Evolutionary conservation across 495 filamentous ascomycete genomes (phyloP).

Genomic region (Xylaria scruposa): DNA sequence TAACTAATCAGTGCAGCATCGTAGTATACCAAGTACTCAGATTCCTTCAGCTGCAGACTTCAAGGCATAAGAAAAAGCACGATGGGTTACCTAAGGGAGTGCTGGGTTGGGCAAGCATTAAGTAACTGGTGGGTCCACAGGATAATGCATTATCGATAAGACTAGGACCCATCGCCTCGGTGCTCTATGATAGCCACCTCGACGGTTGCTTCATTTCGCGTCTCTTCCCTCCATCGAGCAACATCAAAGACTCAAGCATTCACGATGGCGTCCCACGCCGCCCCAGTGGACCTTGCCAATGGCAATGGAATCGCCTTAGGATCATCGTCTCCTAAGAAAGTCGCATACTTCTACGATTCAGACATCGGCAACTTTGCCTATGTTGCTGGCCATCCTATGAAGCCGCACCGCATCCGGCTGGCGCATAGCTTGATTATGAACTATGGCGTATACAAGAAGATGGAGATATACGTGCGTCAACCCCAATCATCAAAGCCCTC

Average conservation of each 20-base stretch:
- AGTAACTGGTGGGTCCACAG: neutral
- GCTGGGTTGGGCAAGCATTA: neutral
- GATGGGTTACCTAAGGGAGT: neutral
- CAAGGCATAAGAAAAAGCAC: no score
- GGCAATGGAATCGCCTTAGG: conserved; percentile 55
- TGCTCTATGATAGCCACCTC: conserved; percentile 12
- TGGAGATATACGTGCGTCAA: conserved; percentile 91
- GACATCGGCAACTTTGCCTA: conserved; percentile 98
- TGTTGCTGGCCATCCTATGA: conserved; percentile 98
- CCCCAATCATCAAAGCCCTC: neutral
- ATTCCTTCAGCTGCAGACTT: no score
- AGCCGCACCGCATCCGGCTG: conserved; percentile 96
- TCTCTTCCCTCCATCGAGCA: conserved; percentile 19
- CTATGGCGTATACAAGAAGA: conserved; percentile 96
- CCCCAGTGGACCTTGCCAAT: conserved; percentile 59
- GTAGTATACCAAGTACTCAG: no score
- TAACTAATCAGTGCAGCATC: neutral
- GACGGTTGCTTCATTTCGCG: conserved; percentile 19
- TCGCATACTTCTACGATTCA: conserved; percentile 97
- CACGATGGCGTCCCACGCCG: conserved; percentile 42
- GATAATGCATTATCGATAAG: conserved; percentile 18
- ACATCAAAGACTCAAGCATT: conserved; percentile 21
- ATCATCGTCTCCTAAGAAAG: conserved; percentile 65
- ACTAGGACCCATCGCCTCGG: neutral
- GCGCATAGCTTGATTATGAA: conserved; percentile 99